Percentiles rank a stretch among this genome's conserved stretches.
Evolutionary conservation across 2,329 filamentous ascomycete species (phyloP).

Genomic region (Stagonosporopsis cucurbitacearum): DNA sequence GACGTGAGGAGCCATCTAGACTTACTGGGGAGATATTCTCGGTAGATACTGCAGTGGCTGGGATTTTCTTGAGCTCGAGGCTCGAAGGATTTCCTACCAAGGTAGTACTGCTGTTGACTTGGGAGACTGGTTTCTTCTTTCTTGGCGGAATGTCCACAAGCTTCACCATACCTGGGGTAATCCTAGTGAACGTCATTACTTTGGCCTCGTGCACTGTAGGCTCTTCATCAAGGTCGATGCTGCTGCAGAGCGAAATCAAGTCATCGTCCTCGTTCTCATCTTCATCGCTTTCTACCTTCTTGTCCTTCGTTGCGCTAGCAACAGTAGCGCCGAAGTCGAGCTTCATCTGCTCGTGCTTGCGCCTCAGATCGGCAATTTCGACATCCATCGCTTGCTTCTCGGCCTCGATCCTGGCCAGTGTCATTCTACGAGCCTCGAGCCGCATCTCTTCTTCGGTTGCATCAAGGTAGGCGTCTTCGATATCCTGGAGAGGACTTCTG

Average conservation of each 20-base stretch:
- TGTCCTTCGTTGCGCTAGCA: not conserved
- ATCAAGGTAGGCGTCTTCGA: constrained; percentile 34
- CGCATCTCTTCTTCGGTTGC: constrained; percentile 18
- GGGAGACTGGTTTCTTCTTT: constrained; percentile 10
- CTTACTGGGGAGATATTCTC: constrained; percentile 7
- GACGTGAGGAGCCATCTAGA: not conserved
- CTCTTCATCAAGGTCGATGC: constrained; percentile 31
- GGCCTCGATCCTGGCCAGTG: constrained; percentile 8
- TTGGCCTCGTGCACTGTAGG: constrained; percentile 24
- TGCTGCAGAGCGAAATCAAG: constrained; percentile 20
- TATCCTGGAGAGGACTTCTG: constrained; percentile 30
- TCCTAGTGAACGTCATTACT: constrained; percentile 15
- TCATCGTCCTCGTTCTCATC: constrained; percentile 22
- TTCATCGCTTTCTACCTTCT: not conserved
- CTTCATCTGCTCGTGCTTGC: constrained; percentile 23
- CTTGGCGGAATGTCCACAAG: constrained; percentile 28
- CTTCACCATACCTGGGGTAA: constrained; percentile 29
- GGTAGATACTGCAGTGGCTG: not conserved
- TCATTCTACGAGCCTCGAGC: constrained; percentile 5
- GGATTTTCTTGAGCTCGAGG: not conserved
- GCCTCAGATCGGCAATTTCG: constrained; percentile 12
- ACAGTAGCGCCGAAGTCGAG: not conserved
- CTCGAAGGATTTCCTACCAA: not conserved
- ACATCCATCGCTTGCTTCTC: constrained; percentile 20
- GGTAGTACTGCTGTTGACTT: not conserved